Base-by-base conservation (phyloP, 2,329 filamentous ascomycete genomes). In the Catunica adiposa region DNA sequence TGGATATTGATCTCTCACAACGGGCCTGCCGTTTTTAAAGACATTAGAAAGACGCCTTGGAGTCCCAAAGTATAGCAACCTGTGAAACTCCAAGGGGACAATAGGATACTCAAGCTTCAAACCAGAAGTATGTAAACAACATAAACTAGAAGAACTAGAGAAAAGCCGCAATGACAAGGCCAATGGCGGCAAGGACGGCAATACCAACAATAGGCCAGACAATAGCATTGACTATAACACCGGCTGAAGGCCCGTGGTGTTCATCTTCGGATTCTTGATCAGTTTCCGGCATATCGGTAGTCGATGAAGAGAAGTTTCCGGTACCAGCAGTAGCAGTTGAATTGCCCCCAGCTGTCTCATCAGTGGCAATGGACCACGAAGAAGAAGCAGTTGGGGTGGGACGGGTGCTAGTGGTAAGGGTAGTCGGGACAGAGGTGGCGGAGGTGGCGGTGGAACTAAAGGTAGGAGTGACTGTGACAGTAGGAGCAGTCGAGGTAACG, bases 121-220 rank as follows among this genome's bases (percentile, higher is more conserved):
- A 15, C 20, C 40, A 44, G 20, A 22, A 44, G 11, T 17, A 44
- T 44, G 40, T 44, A n/a, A 44, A 44, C n/a, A 44, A 44, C 40
- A 44, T 44, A 17, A 17, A n/a, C 15, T 8, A 44, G 20, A n/a
- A 44, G 8, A n/a, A 44, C 22, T 48, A 48, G 11, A 26, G 11
- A 22, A 48, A 48, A 25, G 22, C 44, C 3, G 22, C 52, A 15
- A 57, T 40, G 11, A 57, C 8, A 7, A 57, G 46, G 20, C 51
- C 52, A 7, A 50, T 54, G 34, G 37, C 37, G 25, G 37, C 51
- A 9, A 57, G 1, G 20, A 48, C 34, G 15, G 47, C 56, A 22
- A 25, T 23, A 15, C 51, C 51, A 15, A 57, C 52, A n/a, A 57
- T 54, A 15, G 51, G 56, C 56, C 51, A 54, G 22, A 57, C 56